phyloP scores from a whole-genome alignment of 2,329 filamentous ascomycete genomes.

The Drechslerella coelobrocha region DNA sequence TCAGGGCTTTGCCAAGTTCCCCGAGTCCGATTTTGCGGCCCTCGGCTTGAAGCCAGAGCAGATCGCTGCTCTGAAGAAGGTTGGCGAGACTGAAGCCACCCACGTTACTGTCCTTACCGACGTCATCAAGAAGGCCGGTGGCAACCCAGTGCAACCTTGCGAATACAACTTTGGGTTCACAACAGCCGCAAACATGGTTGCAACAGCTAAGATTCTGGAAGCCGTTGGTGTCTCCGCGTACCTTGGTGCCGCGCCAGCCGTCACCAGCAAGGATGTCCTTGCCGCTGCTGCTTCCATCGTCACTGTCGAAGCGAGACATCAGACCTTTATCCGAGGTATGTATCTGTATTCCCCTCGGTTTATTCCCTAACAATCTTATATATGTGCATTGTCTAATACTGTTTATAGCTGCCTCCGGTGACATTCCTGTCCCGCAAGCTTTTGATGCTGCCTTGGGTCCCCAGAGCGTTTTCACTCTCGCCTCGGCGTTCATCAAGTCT shows the following conservation, averaged over 20 bases:
- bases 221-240: slow-evolving; percentile 75
- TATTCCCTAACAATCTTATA: neutral
- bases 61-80: slow-evolving; percentile 67
- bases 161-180: slow-evolving; percentile 74
- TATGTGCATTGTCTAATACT: slow-evolving; percentile 3
- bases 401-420: slow-evolving; percentile 57
- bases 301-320: slow-evolving; percentile 75
- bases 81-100: slow-evolving; percentile 69
- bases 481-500: slow-evolving; percentile 73
- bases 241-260: slow-evolving; percentile 72
- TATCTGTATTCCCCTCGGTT: slow-evolving; percentile 62
- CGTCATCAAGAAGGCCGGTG: slow-evolving; percentile 68
- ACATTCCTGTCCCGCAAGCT: slow-evolving; percentile 67
- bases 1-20: slow-evolving; percentile 72
- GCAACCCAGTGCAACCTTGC: slow-evolving; percentile 72
- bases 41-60: slow-evolving; percentile 66
- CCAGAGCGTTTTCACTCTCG: slow-evolving; percentile 74
- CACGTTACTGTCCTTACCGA: slow-evolving; percentile 69
- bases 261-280: slow-evolving; percentile 68
- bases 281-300: slow-evolving; percentile 73
- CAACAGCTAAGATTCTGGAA: slow-evolving; percentile 73
- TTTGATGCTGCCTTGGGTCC: slow-evolving; percentile 75
- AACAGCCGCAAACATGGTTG: slow-evolving; percentile 71
- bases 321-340: slow-evolving; percentile 72
- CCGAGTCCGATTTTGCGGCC: slow-evolving; percentile 69